phyloP scores from a whole-genome alignment of 441 rosid genomes.

The Rhodomyrtus psidioides region DNA sequence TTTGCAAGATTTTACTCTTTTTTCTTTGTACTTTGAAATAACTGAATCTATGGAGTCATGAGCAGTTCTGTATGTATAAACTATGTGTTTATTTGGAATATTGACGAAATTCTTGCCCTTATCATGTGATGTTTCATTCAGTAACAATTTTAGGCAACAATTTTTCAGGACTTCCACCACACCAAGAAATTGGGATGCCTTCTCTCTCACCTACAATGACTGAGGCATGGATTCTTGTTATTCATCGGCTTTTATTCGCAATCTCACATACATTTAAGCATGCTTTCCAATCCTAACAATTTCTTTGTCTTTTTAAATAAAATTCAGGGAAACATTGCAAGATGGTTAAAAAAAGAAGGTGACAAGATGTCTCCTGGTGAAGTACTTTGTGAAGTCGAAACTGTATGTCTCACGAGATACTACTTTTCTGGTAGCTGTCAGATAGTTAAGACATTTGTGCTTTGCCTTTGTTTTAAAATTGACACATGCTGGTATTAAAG shows the following conservation, averaged over 20 bases:
- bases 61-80: neutral
- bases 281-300: neutral
- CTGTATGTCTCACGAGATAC: slow-evolving; percentile 37
- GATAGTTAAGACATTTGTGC: neutral
- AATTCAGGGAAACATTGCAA: slow-evolving; percentile 86
- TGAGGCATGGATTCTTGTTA: slow-evolving; percentile 46
- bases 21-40: neutral
- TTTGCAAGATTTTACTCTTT: neutral
- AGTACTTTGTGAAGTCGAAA: slow-evolving; percentile 99
- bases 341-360: slow-evolving; percentile 98
- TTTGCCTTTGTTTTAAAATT: neutral
- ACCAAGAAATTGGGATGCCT: slow-evolving; percentile 99
- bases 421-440: neutral
- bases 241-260: neutral
- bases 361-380: slow-evolving; percentile 89
- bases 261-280: neutral
- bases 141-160: slow-evolving; percentile 4
- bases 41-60: neutral
- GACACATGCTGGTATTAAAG: slow-evolving; percentile 18
- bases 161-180: slow-evolving; percentile 83
- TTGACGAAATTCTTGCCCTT: neutral
- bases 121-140: slow-evolving; percentile 1
- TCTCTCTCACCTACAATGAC: slow-evolving; percentile 98
- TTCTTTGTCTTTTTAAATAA: slow-evolving; percentile 2
- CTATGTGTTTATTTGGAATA: neutral